A percentile compares a stretch with the other conserved stretches of the same genome.
Evolutionary conservation across 176 grass and related monocot species (phyloP).

Genomic region (Panicum miliaceum): DNA sequence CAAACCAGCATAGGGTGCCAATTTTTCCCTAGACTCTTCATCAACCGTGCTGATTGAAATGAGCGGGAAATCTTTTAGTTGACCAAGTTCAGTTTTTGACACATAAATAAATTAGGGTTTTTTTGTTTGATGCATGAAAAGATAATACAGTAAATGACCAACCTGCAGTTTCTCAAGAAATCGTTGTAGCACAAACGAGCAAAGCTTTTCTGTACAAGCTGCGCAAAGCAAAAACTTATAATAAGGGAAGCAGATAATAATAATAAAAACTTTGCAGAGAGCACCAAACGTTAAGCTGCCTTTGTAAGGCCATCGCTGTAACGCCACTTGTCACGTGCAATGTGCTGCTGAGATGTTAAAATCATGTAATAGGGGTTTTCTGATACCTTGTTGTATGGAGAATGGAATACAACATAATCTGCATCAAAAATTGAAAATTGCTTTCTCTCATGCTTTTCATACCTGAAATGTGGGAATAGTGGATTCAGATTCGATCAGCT

Average conservation of each 20-base stretch:
- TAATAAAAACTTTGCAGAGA: conserved; percentile 11
- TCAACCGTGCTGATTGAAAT: conserved; percentile 60
- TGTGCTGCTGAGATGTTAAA: neutral
- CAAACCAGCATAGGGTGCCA: conserved; percentile 65
- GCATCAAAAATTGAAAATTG: conserved; percentile 83
- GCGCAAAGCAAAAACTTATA: conserved; percentile 5
- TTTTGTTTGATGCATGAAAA: neutral
- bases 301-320: neutral
- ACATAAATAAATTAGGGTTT: neutral
- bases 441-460: conserved; percentile 73
- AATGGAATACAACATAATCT: conserved; percentile 96
- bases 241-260: neutral
- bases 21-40: conserved; percentile 70
- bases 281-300: neutral
- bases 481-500: neutral
- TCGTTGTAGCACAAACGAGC: conserved; percentile 91
- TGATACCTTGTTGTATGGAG: conserved; percentile 97
- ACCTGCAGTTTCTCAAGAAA: conserved; percentile 82
- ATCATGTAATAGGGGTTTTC: neutral
- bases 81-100: neutral
- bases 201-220: conserved; percentile 99
- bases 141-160: neutral
- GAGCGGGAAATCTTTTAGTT: neutral
- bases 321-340: neutral
- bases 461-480: conserved; percentile 55